A percentile compares a stretch with the other conserved stretches of the same genome.
These are phyloP conservation scores for Neurospora sp. DNA, from an alignment of 495 filamentous ascomycete species.

Conservation along the genomic window DNA sequence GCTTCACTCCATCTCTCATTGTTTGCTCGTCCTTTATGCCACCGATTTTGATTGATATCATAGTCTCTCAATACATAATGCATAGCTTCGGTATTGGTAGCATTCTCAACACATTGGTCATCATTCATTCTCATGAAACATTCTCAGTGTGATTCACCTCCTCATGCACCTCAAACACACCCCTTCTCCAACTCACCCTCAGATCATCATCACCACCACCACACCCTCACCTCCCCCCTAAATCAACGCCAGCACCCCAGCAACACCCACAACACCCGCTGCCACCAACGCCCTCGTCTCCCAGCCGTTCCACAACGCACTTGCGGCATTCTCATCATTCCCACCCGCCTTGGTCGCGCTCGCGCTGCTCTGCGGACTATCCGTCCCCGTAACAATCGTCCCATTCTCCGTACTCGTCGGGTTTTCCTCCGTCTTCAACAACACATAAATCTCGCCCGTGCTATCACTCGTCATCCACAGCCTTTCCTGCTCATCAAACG, in stretches of 20 bases:
- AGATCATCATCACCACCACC: neutral
- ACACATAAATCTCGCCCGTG: slow-evolving; percentile 44
- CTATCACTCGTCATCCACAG: slow-evolving; percentile 39
- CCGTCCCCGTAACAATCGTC: slow-evolving; percentile 10
- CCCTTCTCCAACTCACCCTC: no score
- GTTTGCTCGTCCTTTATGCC: neutral
- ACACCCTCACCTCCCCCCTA: neutral
- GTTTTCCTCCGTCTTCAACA: slow-evolving; percentile 11
- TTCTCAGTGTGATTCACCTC: neutral
- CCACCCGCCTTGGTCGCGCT: neutral
- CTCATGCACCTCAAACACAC: no score
- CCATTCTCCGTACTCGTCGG: slow-evolving; percentile 10
- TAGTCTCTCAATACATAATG: neutral
- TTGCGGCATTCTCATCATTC: neutral
- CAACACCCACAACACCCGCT: neutral
- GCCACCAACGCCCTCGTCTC: neutral
- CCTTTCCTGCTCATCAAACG: slow-evolving; percentile 30
- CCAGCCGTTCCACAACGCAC: neutral
- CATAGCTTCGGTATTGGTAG: neutral
- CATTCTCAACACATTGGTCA: neutral
- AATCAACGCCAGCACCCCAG: neutral
- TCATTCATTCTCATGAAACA: neutral
- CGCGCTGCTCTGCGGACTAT: no score
- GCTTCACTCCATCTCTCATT: neutral
- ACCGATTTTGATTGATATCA: neutral